Conservation (phyloP, 2,329 filamentous ascomycete genomes). For the Colletotrichum higginsianum region DNA sequence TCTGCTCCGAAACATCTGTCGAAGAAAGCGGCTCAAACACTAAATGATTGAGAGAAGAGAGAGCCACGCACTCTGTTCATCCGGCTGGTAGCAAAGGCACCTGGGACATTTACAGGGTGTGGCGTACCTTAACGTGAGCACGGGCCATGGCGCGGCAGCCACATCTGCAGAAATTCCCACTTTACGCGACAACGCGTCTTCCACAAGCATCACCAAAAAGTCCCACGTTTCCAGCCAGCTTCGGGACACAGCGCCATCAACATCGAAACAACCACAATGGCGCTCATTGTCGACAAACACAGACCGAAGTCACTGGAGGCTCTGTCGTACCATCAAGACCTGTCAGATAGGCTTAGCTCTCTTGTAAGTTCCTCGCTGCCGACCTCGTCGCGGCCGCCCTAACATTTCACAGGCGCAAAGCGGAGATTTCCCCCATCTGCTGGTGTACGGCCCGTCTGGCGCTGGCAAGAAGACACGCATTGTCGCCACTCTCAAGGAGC, state of each 20-base stretch:
- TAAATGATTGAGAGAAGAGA: background rate
- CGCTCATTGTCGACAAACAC: constrained; percentile 80
- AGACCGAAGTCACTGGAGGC: constrained; percentile 81
- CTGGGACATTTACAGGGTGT: background rate
- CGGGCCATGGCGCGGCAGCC: constrained; percentile 42
- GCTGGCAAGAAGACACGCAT: constrained; percentile 98
- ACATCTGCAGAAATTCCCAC: constrained; percentile 46
- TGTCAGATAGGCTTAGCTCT: constrained; percentile 88
- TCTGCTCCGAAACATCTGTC: background rate
- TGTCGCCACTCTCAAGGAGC: constrained; percentile 92
- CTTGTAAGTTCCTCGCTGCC: constrained; percentile 72
- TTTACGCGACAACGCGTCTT: constrained; percentile 56
- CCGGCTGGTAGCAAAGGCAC: constrained; percentile 5
- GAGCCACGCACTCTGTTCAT: background rate
- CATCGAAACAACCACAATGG: constrained; percentile 62
- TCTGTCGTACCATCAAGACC: constrained; percentile 89
- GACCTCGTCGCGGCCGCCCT: constrained; percentile 6
- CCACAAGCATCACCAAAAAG: constrained; percentile 40
- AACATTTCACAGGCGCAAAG: constrained; percentile 82
- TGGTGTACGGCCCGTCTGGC: constrained; percentile 96
- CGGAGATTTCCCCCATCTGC: constrained; percentile 96
- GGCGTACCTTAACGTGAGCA: constrained; percentile 20
- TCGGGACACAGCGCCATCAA: constrained; percentile 22
- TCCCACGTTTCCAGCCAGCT: constrained; percentile 29
- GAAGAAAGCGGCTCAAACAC: background rate